These are phyloP conservation scores for Takashimella tepidaria DNA, from an alignment of 1,284 basidiomycete genomes.

Conservation along the genomic window DNA sequence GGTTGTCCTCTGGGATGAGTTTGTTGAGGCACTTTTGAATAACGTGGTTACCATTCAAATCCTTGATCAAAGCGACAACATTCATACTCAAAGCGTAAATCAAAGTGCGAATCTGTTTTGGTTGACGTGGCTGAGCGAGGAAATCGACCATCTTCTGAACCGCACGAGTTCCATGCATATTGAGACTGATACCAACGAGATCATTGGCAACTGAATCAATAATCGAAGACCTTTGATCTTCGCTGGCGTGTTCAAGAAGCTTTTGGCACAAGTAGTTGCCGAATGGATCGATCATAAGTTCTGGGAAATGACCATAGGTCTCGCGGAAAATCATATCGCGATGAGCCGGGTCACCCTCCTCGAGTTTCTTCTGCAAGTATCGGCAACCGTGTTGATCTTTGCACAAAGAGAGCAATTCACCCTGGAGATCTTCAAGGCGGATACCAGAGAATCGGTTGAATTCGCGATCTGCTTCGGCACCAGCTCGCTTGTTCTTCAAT, in stretches of 20 bases:
- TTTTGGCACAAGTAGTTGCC: slow-evolving; percentile 99
- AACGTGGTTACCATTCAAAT: slow-evolving; percentile 96
- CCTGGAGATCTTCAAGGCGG: slow-evolving; percentile 88
- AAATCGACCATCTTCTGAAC: slow-evolving; percentile 99
- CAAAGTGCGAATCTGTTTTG: slow-evolving; percentile 87
- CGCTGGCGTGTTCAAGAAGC: slow-evolving; percentile 92
- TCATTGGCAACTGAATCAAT: slow-evolving; percentile 97
- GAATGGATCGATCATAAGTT: slow-evolving; percentile 99
- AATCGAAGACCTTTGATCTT: slow-evolving; percentile 94
- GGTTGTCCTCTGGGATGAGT: slow-evolving; percentile 94
- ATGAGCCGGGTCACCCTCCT: slow-evolving; percentile 89
- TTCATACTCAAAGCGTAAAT: slow-evolving; percentile 94
- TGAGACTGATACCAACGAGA: slow-evolving; percentile 94
- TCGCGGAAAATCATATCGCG: slow-evolving; percentile 99
- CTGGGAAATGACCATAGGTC: slow-evolving; percentile 95
- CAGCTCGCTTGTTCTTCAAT: slow-evolving; percentile 85
- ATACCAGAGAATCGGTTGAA: slow-evolving; percentile 94
- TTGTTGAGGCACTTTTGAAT: slow-evolving; percentile 99
- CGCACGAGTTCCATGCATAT: slow-evolving; percentile 99
- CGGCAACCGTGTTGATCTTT: slow-evolving; percentile 99
- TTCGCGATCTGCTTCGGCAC: slow-evolving; percentile 87
- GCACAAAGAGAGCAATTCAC: slow-evolving; percentile 88
- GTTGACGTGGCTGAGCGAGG: slow-evolving; percentile 86
- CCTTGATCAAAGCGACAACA: slow-evolving; percentile 99
- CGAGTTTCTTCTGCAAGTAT: slow-evolving; percentile 97